These are phyloP conservation scores for Starmerella scarabaei DNA, from an alignment of 805 yeast genomes.

Conservation along the genomic window DNA sequence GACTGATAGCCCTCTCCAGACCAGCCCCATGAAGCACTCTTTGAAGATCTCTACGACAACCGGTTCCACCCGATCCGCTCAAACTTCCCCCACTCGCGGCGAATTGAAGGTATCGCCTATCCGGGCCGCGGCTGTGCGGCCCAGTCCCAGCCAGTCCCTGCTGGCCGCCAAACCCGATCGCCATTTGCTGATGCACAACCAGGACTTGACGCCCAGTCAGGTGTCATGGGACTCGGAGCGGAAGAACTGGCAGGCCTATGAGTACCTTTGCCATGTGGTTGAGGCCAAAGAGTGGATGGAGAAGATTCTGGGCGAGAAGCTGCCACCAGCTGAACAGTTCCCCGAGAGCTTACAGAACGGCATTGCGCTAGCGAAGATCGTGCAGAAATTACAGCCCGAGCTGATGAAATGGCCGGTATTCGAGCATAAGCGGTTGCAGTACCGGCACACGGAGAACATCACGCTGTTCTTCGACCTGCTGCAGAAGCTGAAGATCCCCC, in stretches of 20 bases:
- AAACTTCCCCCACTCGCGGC: no score
- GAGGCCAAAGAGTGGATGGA: constrained; percentile 80
- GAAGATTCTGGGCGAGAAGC: constrained; percentile 41
- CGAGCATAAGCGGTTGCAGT: constrained; percentile 54
- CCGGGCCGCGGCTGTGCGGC: background rate
- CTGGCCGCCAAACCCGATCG: constrained; percentile 21
- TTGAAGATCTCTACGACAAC: background rate
- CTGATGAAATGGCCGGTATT: constrained; percentile 40
- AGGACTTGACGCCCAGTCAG: constrained; percentile 22
- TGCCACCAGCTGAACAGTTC: constrained; percentile 46
- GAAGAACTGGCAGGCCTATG: constrained; percentile 44
- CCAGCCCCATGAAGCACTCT: background rate
- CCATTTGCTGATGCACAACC: constrained; percentile 26
- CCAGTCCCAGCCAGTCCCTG: background rate
- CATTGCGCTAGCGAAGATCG: constrained; percentile 65
- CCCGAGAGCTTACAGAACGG: constrained; percentile 71
- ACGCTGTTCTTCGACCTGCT: constrained; percentile 62
- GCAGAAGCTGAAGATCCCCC: constrained; percentile 64
- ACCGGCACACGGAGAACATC: constrained; percentile 86
- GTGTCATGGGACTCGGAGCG: constrained; percentile 30
- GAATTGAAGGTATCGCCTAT: background rate
- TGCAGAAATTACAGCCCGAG: constrained; percentile 58
- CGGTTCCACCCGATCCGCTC: background rate
- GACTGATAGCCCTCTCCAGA: background rate
- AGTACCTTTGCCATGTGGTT: constrained; percentile 64